Conservation (phyloP, 768 basidiomycete genomes). For the Boletus subcaerulescens region DNA sequence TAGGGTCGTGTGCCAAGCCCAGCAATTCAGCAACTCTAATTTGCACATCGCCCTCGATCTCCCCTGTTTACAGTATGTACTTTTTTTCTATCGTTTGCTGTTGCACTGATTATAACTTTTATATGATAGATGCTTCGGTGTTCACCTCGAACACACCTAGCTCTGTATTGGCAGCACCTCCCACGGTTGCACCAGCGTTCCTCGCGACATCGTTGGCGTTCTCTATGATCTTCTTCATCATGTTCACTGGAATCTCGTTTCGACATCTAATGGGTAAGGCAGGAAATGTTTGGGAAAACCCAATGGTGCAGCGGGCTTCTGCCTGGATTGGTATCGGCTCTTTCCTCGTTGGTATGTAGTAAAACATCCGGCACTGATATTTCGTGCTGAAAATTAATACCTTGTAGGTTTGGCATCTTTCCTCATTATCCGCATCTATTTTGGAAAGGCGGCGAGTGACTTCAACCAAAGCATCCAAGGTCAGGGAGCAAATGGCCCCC, state of each 20-base stretch:
- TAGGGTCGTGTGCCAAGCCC: constrained; percentile 66
- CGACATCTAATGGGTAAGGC: constrained; percentile 60
- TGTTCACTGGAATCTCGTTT: constrained; percentile 63
- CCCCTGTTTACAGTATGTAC: constrained; percentile 59
- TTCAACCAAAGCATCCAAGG: constrained; percentile 64
- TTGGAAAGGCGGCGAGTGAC: constrained; percentile 73
- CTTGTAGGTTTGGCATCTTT: constrained; percentile 61
- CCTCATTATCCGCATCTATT: constrained; percentile 75
- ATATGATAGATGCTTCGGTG: constrained; percentile 54
- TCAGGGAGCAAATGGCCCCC: constrained; percentile 52
- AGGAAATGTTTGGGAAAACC: constrained; percentile 50
- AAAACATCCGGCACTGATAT: neutral
- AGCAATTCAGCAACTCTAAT: constrained; percentile 47
- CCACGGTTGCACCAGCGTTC: constrained; percentile 58
- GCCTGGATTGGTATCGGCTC: constrained; percentile 77
- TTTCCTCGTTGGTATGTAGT: constrained; percentile 62
- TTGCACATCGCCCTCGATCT: constrained; percentile 55
- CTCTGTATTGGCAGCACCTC: constrained; percentile 56
- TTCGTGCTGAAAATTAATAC: neutral
- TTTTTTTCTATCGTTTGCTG: neutral
- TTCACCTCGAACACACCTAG: constrained; percentile 57
- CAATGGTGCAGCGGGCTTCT: constrained; percentile 52
- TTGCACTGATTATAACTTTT: neutral
- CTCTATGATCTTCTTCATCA: constrained; percentile 59
- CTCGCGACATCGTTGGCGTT: constrained; percentile 59